Percentiles rank a stretch among this genome's conserved stretches.
These are phyloP conservation scores for Tricharina praecox DNA, from an alignment of 495 filamentous ascomycete genomes.

Conservation along the genomic window DNA sequence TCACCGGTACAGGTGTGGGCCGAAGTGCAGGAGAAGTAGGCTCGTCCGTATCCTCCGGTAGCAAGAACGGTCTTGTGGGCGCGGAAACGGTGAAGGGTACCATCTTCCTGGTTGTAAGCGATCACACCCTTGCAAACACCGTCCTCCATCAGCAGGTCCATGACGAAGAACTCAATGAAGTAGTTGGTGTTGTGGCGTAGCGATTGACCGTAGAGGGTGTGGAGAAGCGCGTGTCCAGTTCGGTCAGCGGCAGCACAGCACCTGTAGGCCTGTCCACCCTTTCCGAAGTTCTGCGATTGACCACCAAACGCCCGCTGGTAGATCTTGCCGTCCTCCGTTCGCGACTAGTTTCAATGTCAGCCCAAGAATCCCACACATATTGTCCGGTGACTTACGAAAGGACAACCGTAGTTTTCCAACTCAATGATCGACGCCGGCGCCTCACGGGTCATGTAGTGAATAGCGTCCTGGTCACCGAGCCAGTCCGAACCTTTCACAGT, in stretches of 20 bases:
- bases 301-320: conserved; percentile 98
- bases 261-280: conserved; percentile 92
- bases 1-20: conserved; percentile 97
- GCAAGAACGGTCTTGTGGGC: conserved; percentile 90
- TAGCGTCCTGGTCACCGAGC: conserved; percentile 96
- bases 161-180: conserved; percentile 97
- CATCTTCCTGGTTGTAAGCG: conserved; percentile 96
- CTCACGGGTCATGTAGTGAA: conserved; percentile 98
- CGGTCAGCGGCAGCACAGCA: conserved; percentile 88
- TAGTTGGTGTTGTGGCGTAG: conserved; percentile 95
- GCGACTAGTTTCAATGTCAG: conserved; percentile 32
- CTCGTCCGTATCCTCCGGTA: conserved; percentile 88
- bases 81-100: conserved; percentile 88
- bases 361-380: neutral
- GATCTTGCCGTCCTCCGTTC: conserved; percentile 92
- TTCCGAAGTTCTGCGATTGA: conserved; percentile 85
- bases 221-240: conserved; percentile 89
- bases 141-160: conserved; percentile 91
- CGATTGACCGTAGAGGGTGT: conserved; percentile 96
- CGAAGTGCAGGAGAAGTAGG: conserved; percentile 95
- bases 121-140: conserved; percentile 90
- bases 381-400: conserved; percentile 50
- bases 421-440: conserved; percentile 83
- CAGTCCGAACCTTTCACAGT: conserved; percentile 98
- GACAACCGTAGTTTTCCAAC: conserved; percentile 93